Conservation (phyloP, 2,329 filamentous ascomycete species). For the Capronia americana region DNA sequence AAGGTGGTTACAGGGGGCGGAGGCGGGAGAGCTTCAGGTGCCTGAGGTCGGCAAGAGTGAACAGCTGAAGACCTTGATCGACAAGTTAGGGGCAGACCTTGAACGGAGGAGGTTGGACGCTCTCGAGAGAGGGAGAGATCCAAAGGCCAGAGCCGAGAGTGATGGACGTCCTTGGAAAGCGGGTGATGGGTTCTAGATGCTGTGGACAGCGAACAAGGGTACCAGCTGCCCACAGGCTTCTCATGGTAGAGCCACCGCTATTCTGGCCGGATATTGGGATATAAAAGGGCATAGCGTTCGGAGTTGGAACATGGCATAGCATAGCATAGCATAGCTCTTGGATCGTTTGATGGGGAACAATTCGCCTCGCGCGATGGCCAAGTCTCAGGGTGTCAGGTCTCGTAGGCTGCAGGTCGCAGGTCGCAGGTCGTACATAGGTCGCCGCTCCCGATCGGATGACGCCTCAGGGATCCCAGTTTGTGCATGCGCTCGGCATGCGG, state of each 20-base stretch:
- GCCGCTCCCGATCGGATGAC: background rate
- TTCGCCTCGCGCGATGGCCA: background rate
- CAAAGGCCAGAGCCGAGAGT: conserved; percentile 59
- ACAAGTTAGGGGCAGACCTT: conserved; percentile 52
- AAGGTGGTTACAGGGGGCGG: conserved; percentile 28
- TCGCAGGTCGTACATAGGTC: too few species aligned
- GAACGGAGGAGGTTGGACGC: conserved; percentile 53
- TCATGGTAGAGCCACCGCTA: background rate
- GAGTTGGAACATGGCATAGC: background rate
- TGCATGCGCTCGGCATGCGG: conserved; percentile 20
- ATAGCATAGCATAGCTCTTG: background rate
- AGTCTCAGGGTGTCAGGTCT: too few species aligned
- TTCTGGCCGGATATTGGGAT: background rate
- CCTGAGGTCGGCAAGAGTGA: conserved; percentile 46
- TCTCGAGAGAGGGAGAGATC: conserved; percentile 58
- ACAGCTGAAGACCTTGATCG: conserved; percentile 54
- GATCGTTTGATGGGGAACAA: background rate
- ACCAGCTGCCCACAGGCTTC: background rate
- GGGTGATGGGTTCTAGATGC: conserved; percentile 59
- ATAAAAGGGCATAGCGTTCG: conserved; percentile 3
- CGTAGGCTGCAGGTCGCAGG: too few species aligned
- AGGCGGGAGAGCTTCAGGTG: conserved; percentile 34
- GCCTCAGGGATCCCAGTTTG: conserved; percentile 1
- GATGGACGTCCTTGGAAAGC: conserved; percentile 62
- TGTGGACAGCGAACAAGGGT: background rate